These are phyloP conservation scores for Penicillium frequentans DNA, from an alignment of 2,329 filamentous ascomycete species.

Conservation along the genomic window DNA sequence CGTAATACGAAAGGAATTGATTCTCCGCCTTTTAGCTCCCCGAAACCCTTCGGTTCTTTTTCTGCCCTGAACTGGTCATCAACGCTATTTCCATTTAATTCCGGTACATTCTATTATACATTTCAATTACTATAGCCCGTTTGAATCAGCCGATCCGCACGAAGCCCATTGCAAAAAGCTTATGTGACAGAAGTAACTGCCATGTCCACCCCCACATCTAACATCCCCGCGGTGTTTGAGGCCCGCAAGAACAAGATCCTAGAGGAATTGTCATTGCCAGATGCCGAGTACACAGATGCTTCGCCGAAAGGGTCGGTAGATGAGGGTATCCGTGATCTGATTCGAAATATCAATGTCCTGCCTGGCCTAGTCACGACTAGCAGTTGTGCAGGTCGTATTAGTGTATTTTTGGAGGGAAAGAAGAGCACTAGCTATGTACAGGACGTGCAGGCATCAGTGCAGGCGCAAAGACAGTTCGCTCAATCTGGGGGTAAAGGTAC, in stretches of 20 bases:
- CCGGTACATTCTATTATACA: background rate
- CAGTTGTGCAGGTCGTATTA: constrained; percentile 85
- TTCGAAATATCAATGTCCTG: constrained; percentile 72
- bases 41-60: background rate
- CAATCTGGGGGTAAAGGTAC: constrained; percentile 81
- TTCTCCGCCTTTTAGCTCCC: constrained; percentile 16
- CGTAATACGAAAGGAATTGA: constrained; percentile 9
- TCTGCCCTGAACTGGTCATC: background rate
- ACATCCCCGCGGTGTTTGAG: constrained; percentile 46
- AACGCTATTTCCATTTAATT: background rate
- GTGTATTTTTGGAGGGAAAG: constrained; percentile 85
- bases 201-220: background rate
- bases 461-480: constrained; percentile 44
- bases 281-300: constrained; percentile 72
- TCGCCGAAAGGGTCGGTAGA: constrained; percentile 91
- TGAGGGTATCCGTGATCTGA: constrained; percentile 71
- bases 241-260: constrained; percentile 73
- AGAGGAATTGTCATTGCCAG: constrained; percentile 65
- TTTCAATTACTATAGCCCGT: too few relatives aligned
- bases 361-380: constrained; percentile 85
- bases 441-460: background rate
- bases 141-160: too few relatives aligned
- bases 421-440: constrained; percentile 23
- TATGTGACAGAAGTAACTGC: too few relatives aligned
- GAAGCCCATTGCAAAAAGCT: too few relatives aligned